Percentiles rank a stretch among this genome's conserved stretches.
Conservation (phyloP, 1,139 yeast genomes). For the Geotrichum reessii region DNA sequence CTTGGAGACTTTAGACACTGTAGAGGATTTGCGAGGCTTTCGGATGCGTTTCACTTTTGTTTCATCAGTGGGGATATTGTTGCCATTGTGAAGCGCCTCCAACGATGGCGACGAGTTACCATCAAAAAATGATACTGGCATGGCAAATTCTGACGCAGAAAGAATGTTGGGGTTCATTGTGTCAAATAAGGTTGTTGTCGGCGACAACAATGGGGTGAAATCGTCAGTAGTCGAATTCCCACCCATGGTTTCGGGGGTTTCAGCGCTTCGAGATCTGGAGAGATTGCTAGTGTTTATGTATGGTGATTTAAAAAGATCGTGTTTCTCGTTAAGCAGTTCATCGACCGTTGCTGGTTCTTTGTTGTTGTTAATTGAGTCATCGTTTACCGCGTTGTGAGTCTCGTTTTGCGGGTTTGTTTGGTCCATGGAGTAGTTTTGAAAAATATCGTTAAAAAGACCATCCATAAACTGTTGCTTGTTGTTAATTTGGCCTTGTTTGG, state of each 20-base stretch:
- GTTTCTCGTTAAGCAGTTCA: conserved; percentile 13
- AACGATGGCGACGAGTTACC: conserved; percentile 27
- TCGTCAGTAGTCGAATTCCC: conserved; percentile 21
- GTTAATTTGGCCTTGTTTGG: background rate
- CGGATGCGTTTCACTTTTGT: conserved; percentile 16
- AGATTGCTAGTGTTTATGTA: conserved; percentile 7
- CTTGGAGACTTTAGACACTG: conserved; percentile 22
- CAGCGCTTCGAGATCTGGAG: conserved; percentile 2
- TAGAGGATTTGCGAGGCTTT: conserved; percentile 13
- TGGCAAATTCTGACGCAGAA: conserved; percentile 28
- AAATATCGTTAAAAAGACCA: conserved; percentile 5
- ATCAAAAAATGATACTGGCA: conserved; percentile 38
- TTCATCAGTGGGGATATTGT: conserved; percentile 2
- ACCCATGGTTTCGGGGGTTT: background rate
- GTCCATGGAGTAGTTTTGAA: conserved; percentile 9
- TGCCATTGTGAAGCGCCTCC: conserved; percentile 2
- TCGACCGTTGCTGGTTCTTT: background rate
- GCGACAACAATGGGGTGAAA: conserved; percentile 72
- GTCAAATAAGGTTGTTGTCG: conserved; percentile 60
- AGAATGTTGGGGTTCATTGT: conserved; percentile 24
- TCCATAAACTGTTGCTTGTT: conserved; percentile 7
- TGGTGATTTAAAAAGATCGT: conserved; percentile 28
- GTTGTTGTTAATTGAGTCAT: background rate
- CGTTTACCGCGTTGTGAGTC: background rate
- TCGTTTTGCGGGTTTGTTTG: background rate